Evolutionary conservation across 1,284 basidiomycete genomes (phyloP), one percentile per base, ranked within the genome.

Genomic region (Coniophora puteana): DNA sequence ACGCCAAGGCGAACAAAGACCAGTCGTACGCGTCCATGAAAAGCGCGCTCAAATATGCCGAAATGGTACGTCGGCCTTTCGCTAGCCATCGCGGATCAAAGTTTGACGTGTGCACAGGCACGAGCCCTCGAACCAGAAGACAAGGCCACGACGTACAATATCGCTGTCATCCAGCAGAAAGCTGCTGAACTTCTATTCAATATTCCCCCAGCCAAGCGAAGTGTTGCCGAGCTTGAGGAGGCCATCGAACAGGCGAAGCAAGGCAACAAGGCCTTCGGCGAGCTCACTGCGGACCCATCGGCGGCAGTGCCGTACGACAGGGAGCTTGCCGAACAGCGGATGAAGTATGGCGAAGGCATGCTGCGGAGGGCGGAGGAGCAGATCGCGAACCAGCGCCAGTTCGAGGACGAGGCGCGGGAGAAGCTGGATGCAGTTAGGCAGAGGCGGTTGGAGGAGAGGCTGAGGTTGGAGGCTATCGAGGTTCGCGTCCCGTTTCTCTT

Each of bases 91-190:
- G 31, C 43, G 16, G 41, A 14, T 6, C 5, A 8, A 16, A 5
- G 7, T 6, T 29, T 40, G 1, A 24, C 16, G 3, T 26, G 30
- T 12, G 31, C 20, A 7, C 34, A 93, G 88, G 92, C 93, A 1
- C 70, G 87, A 20, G 83, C 89, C 53, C 61, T 92, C 16, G 80
- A 85, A 51, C 91, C 92, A 0, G 76, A 72, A 43, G 93, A 97
- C 67, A 92, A 93, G 54, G 88, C 89, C 5, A 83, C 88, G 38
- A 51, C 89, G 30, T 97, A 94, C 67, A 97, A 97, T 61, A 89
- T 96, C 55, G 93, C 93, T 40, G 93, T 96, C 85, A 91, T 97
- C 26, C 83, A 93, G 62, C 93, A 97, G 62, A 95, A 95, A 63
- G 85, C 89, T 1, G 88, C 90, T 0, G 92, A 96, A 60, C 76